Evolutionary conservation across 1,139 yeast species (phyloP).

Genomic region (Nakaseomyces glabratus): DNA sequence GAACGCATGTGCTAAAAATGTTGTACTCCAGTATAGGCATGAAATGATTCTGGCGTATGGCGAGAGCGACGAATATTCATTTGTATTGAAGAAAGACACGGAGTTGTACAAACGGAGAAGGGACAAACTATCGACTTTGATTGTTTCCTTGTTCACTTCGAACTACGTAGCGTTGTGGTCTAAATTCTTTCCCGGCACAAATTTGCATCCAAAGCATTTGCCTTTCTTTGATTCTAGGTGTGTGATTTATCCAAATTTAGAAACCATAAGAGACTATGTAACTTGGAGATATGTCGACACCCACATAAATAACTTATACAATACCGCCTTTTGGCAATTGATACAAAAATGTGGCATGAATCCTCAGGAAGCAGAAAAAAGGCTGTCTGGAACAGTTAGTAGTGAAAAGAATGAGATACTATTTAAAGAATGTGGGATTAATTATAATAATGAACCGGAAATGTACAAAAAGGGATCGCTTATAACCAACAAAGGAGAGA

Average conservation of each 20-base stretch:
- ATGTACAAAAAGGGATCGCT: slow-evolving; percentile 82
- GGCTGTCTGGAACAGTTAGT: slow-evolving; percentile 60
- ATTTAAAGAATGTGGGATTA: slow-evolving; percentile 67
- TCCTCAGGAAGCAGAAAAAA: slow-evolving; percentile 70
- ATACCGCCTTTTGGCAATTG: slow-evolving; percentile 86
- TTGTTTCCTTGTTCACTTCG: slow-evolving; percentile 76
- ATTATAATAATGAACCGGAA: slow-evolving; percentile 85
- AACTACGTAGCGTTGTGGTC: slow-evolving; percentile 65
- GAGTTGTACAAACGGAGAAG: slow-evolving; percentile 73
- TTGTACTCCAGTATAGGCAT: slow-evolving; percentile 43
- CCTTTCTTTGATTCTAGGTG: slow-evolving; percentile 93
- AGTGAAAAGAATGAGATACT: slow-evolving; percentile 82
- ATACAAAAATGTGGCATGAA: slow-evolving; percentile 62
- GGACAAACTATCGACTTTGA: slow-evolving; percentile 64
- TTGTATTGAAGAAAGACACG: slow-evolving; percentile 55
- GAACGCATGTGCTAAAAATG: slow-evolving; percentile 67
- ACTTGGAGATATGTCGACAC: slow-evolving; percentile 97
- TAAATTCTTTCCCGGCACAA: slow-evolving; percentile 42
- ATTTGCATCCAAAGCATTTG: slow-evolving; percentile 37
- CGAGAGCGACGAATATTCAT: slow-evolving; percentile 90
- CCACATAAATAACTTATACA: slow-evolving; percentile 87
- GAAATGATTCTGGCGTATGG: slow-evolving; percentile 84
- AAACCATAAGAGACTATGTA: slow-evolving; percentile 66
- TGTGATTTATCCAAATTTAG: slow-evolving; percentile 65
- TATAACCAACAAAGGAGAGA: slow-evolving; percentile 47